phyloP scores from a whole-genome alignment of 441 rosid species.

The Francoa sonchifolia region DNA sequence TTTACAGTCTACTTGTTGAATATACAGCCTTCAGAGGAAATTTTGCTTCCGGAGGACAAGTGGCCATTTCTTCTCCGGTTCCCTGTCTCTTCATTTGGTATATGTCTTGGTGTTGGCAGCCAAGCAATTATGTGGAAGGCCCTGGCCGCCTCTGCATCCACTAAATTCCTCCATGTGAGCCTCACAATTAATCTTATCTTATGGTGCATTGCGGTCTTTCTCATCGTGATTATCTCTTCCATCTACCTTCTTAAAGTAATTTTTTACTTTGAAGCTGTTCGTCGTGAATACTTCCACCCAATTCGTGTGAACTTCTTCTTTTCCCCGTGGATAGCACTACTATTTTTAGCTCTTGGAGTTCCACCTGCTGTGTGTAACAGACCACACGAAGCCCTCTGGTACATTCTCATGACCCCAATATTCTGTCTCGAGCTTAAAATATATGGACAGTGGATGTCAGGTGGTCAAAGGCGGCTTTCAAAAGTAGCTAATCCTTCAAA shows the following conservation, averaged over 20 bases:
- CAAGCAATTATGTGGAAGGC: slow-evolving; percentile 88
- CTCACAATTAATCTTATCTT: slow-evolving; percentile 35
- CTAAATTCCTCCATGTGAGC: slow-evolving; percentile 51
- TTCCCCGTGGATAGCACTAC: slow-evolving; percentile 73
- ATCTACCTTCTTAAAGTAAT: slow-evolving; percentile 48
- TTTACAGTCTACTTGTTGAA: not conserved
- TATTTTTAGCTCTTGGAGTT: slow-evolving; percentile 62
- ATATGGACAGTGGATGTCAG: slow-evolving; percentile 95
- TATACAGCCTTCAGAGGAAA: slow-evolving; percentile 53
- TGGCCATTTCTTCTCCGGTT: slow-evolving; percentile 87
- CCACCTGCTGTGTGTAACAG: slow-evolving; percentile 36
- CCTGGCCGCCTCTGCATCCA: slow-evolving; percentile 42
- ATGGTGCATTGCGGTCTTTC: slow-evolving; percentile 53
- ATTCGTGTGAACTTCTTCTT: slow-evolving; percentile 84
- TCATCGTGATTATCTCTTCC: slow-evolving; percentile 26
- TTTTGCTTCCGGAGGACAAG: slow-evolving; percentile 55
- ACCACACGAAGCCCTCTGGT: slow-evolving; percentile 53
- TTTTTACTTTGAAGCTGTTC: slow-evolving; percentile 74
- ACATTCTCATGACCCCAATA: slow-evolving; percentile 66
- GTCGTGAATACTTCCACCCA: slow-evolving; percentile 74
- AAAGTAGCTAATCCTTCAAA: slow-evolving; percentile 86
- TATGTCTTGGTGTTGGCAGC: slow-evolving; percentile 81
- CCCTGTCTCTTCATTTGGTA: slow-evolving; percentile 67
- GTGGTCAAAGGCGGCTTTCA: slow-evolving; percentile 76
- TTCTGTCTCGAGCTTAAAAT: slow-evolving; percentile 68